Evolutionary conservation across 225 moss, liverwort and hornwort species (phyloP), one percentile per base, ranked within the genome.

Genomic region (Marchantia paleacea): DNA sequence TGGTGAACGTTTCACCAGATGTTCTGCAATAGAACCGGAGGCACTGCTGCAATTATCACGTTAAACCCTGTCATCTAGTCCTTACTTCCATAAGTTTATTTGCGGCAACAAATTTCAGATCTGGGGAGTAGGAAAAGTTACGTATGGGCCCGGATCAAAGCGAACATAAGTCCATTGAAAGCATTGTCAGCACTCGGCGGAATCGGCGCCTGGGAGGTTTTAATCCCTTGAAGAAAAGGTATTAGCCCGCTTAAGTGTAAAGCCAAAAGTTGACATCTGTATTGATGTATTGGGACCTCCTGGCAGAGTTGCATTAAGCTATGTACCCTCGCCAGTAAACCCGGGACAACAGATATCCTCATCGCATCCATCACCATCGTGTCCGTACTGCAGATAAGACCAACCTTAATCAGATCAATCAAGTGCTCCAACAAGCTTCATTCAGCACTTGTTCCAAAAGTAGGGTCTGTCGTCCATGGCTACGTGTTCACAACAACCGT

Each of bases 201-300:
- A 25, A 55, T 55, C 30, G 25, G 54, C 19, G 58, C 26, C 76
- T 61, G 58, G 19, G 57, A 39, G 10, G 48, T 30, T 15, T 60
- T 76, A 8, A 76, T 58, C 60, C 60, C 76, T 16, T 20, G 9
- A 26, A 76, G 76, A 31, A 76, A 58, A 10, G 76, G 76, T 14
- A 60, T 6, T 39, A 76, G 55, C 31, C 58, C 60, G 20, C 8
- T 65, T 24, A 65, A 22, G 26, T 65, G 65, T 18, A n/a, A 4
- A n/a, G 11, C n/a, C 57, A 76, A 12, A 3, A 31, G 39, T 69
- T 69, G 14, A 69, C 69, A 69, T 69, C 39, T 28, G 18, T 47
- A 13, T 28, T 16, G 69, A 31, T 31, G 47, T 12, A 69, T 12
- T 7, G 69, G 30, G 15, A 69, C 69, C 0, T 69, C 69, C 69